A percentile compares a stretch with the other conserved stretches of the same genome.
phyloP scores from a whole-genome alignment of 257 asterid genomes.

The Thymus quinquecostatus region DNA sequence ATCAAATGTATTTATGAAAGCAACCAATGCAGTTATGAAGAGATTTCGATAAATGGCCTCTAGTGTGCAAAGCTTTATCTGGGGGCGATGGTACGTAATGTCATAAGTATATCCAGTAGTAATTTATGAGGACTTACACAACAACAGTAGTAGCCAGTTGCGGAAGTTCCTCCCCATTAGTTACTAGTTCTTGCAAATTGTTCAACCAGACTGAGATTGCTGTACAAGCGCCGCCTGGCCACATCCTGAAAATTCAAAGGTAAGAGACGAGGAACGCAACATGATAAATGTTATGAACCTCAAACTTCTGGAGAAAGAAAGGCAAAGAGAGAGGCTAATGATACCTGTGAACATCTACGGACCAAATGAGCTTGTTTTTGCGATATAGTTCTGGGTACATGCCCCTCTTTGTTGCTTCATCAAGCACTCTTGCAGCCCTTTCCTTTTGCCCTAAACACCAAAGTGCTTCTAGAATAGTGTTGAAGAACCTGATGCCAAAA shows the following conservation, averaged over 20 bases:
- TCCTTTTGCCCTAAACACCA: conserved; percentile 96
- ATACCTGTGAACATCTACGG: conserved; percentile 96
- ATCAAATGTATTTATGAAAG: not conserved
- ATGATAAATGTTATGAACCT: not conserved
- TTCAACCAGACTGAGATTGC: conserved; percentile 85
- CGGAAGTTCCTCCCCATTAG: conserved; percentile 74
- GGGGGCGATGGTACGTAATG: conserved; percentile 1
- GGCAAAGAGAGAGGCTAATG: conserved; percentile 7
- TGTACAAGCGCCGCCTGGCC: conserved; percentile 95
- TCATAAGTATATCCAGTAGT: not conserved
- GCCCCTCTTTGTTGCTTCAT: conserved; percentile 90
- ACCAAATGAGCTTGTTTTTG: conserved; percentile 76
- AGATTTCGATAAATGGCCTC: not conserved
- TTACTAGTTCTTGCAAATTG: conserved; percentile 58
- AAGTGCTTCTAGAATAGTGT: conserved; percentile 85
- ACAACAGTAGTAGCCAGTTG: conserved; percentile 76
- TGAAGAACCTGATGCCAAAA: conserved; percentile 78
- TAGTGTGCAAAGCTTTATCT: not conserved
- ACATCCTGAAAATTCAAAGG: conserved; percentile 59
- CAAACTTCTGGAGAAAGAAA: not conserved
- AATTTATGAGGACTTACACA: conserved; percentile 60
- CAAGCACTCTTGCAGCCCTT: conserved; percentile 90
- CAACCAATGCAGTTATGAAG: not conserved
- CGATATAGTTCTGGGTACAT: conserved; percentile 84
- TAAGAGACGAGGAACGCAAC: conserved; percentile 24